phyloP scores from a whole-genome alignment of 352 stramenopile genomes.

The Phytopythium cucurbitacearum region DNA sequence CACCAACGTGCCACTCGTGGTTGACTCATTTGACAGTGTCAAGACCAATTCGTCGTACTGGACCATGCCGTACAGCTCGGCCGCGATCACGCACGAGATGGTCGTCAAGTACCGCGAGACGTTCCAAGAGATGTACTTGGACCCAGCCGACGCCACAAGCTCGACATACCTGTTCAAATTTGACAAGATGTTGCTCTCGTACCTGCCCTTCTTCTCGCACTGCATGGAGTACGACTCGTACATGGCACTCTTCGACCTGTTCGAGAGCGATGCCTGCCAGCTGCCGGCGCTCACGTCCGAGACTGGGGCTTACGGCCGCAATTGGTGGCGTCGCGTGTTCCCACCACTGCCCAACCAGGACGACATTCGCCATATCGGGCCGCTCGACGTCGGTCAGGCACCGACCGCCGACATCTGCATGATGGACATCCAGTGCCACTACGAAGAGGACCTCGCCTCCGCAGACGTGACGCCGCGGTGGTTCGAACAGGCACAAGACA shows the following conservation, averaged over 20 bases:
- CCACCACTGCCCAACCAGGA: constrained; percentile 92
- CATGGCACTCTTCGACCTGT: constrained; percentile 90
- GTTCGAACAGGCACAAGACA: constrained; percentile 92
- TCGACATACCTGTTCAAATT: constrained; percentile 72
- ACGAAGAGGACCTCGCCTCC: constrained; percentile 89
- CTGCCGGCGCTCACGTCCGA: constrained; percentile 84
- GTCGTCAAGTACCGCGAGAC: constrained; percentile 95
- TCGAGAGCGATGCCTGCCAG: constrained; percentile 87
- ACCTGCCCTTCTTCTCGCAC: constrained; percentile 96
- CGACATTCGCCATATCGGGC: constrained; percentile 89
- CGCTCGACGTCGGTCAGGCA: constrained; percentile 81
- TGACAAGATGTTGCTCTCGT: constrained; percentile 87
- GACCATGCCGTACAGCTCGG: constrained; percentile 70
- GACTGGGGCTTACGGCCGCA: constrained; percentile 48
- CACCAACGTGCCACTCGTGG: constrained; percentile 59
- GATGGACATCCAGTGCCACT: constrained; percentile 86
- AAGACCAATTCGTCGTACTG: constrained; percentile 48
- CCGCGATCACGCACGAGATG: constrained; percentile 78
- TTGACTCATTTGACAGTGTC: constrained; percentile 68
- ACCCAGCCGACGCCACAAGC: constrained; percentile 34
- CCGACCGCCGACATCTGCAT: constrained; percentile 92
- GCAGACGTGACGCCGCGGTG: constrained; percentile 92
- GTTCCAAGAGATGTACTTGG: constrained; percentile 87
- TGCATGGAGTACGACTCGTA: constrained; percentile 96
- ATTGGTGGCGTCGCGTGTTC: constrained; percentile 71